A percentile compares a stretch with the other conserved stretches of the same genome.
Evolutionary conservation across 176 grass and related monocot species (phyloP).

Genomic region (Paspalum vaginatum): DNA sequence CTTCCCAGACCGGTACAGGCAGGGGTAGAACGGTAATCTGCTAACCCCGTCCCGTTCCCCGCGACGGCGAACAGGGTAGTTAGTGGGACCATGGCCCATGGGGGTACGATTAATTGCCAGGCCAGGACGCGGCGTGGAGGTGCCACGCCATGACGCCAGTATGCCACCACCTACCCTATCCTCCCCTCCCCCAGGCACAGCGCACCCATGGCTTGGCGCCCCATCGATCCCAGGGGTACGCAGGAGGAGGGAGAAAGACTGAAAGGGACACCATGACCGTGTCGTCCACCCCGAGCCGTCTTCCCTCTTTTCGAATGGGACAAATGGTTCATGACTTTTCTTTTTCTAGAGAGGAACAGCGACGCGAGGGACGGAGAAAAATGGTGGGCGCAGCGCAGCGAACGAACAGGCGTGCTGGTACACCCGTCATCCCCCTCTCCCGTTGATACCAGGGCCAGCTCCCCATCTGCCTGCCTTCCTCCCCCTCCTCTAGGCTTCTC

Average conservation of each 20-base stretch:
- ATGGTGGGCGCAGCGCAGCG: not conserved
- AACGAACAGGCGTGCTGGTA: not conserved
- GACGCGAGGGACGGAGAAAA: not conserved
- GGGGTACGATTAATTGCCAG: no score
- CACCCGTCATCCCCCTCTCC: not conserved
- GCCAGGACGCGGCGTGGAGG: no score
- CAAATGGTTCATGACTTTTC: not conserved
- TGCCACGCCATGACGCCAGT: no score
- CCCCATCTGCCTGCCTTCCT: not conserved
- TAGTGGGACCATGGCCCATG: no score
- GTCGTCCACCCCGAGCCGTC: not conserved
- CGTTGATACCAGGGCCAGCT: not conserved
- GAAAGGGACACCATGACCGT: not conserved
- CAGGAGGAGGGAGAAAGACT: not conserved
- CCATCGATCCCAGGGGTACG: not conserved
- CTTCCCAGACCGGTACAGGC: no score
- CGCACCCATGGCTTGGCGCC: no score
- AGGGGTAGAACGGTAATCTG: no score
- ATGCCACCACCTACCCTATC: no score
- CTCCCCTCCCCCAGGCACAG: no score
- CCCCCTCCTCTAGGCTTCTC: not conserved
- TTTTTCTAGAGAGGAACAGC: slow-evolving; percentile 17
- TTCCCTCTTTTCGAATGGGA: not conserved
- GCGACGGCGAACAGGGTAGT: no score
- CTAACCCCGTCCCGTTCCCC: no score